Base-by-base conservation (phyloP, 148 eudicot species). In the Amaranthus palmeri region DNA sequence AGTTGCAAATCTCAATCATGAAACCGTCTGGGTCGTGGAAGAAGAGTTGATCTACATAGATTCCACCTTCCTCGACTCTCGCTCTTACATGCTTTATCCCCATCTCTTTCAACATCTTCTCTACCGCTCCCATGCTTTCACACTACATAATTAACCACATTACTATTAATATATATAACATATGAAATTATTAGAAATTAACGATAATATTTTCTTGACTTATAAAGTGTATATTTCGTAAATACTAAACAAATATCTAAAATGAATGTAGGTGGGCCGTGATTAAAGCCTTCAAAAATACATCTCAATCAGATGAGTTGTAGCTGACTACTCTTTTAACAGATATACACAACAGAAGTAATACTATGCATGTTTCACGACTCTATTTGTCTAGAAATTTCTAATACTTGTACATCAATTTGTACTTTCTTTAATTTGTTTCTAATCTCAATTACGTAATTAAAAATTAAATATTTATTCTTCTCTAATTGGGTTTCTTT, bases 11-110 rank as follows among this genome's bases (percentile, higher is more conserved):
- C 77, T 92, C 97, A 55, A 92, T 81, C 97, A 92, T 92, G 90
- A 92, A 92, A 6, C 92, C 96, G 42, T 92, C 96, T 1, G 97
- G 97, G 49, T 92, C 97, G 14, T 92, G 96, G 84, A 92, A 92
- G 81, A 92, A 92, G 57, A 92, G 82, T 9, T 92, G 97, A 64
- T 89, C 96, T n/a, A 92, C 90, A 44, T 78, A 71, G 5, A 92
- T 76, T 5, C 97, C 97, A 0, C 92, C 90, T 83, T 92, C 97
- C 59, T 92, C 96, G 1, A 92, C 97, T 50, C 78, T 60, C 15
- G 83, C 88, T 47, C 85, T 61, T 79, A 83, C 79, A 69, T 81
- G 80, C 53, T 80, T 74, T 1, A 89, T 89, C 15, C 44, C 86
- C 92, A 89, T 86, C 40, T 89, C 97, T n/a, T 69, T 77, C 81